Evolutionary conservation across 2,329 filamentous ascomycete genomes (phyloP).

Genomic region (Penicillium janthinellum): DNA sequence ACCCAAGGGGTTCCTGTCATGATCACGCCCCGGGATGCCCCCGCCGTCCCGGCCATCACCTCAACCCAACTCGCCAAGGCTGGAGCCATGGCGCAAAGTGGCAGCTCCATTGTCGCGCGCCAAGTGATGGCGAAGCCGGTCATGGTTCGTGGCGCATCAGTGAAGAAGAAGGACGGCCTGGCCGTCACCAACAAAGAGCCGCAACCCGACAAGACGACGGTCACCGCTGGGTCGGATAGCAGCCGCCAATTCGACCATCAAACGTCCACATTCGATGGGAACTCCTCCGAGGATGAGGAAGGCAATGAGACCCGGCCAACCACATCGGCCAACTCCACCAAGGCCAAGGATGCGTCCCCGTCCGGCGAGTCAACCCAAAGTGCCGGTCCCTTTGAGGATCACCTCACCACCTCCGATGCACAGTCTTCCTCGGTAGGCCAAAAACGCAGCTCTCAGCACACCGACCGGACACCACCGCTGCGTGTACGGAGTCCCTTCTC

Average conservation of each 20-base stretch:
- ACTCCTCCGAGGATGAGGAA: conserved; percentile 37
- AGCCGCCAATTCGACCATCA: conserved; percentile 24
- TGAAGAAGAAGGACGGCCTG: conserved; percentile 36
- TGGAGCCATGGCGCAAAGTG: conserved; percentile 34
- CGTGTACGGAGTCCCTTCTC: conserved; percentile 48
- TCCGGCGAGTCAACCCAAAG: conserved; percentile 31
- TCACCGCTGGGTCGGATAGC: conserved; percentile 20
- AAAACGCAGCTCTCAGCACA: conserved; percentile 34
- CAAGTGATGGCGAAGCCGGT: conserved; percentile 48
- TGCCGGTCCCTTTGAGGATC: conserved; percentile 33
- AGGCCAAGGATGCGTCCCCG: conserved; percentile 29
- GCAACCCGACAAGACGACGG: conserved; percentile 12
- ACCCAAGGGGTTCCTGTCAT: conserved; percentile 42
- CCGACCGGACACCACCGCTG: conserved; percentile 30
- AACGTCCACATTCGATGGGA: conserved; percentile 36
- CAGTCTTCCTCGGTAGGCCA: conserved; percentile 21
- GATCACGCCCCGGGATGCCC: conserved; percentile 51
- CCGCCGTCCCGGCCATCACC: conserved; percentile 74
- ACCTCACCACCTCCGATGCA: conserved; percentile 22
- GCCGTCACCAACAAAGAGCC: conserved; percentile 7
- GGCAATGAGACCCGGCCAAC: conserved; percentile 16
- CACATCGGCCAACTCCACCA: conserved; percentile 21
- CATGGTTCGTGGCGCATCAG: conserved; percentile 43
- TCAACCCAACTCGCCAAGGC: conserved; percentile 45
- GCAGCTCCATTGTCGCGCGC: conserved; percentile 49